A percentile compares a stretch with the other conserved stretches of the same genome.
These are phyloP conservation scores for Rhizophora mangle DNA, from an alignment of 345 rosid genomes.

Conservation along the genomic window DNA sequence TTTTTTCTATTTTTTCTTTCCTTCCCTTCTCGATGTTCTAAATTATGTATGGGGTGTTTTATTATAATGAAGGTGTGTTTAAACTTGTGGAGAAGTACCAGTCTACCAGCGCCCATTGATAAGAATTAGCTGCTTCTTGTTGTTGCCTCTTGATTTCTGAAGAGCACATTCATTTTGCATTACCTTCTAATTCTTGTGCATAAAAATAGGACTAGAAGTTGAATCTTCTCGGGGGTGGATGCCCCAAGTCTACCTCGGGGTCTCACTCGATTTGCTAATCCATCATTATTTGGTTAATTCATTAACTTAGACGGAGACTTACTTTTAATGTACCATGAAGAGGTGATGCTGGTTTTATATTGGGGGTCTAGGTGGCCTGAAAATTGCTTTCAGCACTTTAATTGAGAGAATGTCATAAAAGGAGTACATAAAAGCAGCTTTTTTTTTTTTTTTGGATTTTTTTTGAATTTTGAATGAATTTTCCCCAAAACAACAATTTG, in stretches of 20 bases:
- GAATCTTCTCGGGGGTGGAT: neutral
- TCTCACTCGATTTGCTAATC: too few species aligned
- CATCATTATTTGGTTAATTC: too few species aligned
- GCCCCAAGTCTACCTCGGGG: too few species aligned
- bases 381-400: too few species aligned
- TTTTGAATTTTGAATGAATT: constrained; percentile 10
- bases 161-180: neutral
- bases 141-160: neutral
- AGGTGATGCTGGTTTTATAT: too few species aligned
- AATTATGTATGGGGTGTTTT: constrained; percentile 25
- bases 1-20: neutral
- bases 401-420: constrained; percentile 26
- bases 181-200: neutral
- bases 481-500: constrained; percentile 30
- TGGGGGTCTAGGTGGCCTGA: too few species aligned
- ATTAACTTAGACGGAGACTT: too few species aligned
- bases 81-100: constrained; percentile 32
- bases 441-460: neutral
- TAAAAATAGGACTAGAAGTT: neutral
- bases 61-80: constrained; percentile 27
- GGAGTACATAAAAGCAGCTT: constrained; percentile 26
- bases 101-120: constrained; percentile 7
- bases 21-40: neutral
- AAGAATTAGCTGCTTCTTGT: constrained; percentile 2
- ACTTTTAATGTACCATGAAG: too few species aligned